phyloP scores from a whole-genome alignment of 345 rosid genomes.

The Rhizophora mangle region DNA sequence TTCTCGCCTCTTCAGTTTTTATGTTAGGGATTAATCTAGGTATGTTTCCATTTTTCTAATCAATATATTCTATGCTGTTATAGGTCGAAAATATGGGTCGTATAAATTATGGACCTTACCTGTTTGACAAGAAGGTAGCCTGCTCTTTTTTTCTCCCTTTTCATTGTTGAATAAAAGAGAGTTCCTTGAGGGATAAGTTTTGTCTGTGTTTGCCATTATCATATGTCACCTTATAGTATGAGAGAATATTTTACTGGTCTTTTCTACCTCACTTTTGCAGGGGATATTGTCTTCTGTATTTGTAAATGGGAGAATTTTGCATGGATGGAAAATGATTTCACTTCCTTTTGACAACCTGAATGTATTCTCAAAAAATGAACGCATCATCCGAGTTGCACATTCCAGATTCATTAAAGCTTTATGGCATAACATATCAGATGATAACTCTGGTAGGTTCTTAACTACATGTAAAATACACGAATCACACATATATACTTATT shows the following conservation, averaged over 20 bases:
- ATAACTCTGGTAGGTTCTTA: slow-evolving; percentile 37
- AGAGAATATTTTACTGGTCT: background rate
- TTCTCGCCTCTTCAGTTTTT: background rate
- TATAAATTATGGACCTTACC: slow-evolving; percentile 70
- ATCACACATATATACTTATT: background rate
- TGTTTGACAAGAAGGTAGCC: slow-evolving; percentile 79
- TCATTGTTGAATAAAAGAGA: background rate
- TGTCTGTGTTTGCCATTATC: no score
- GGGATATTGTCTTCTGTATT: slow-evolving; percentile 79
- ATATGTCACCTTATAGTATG: background rate
- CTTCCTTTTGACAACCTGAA: slow-evolving; percentile 74
- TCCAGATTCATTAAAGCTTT: slow-evolving; percentile 22
- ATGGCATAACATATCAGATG: slow-evolving; percentile 21
- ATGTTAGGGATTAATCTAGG: background rate
- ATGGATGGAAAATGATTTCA: slow-evolving; percentile 75
- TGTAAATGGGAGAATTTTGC: slow-evolving; percentile 53
- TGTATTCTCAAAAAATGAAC: slow-evolving; percentile 40
- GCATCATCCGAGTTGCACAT: slow-evolving; percentile 32
- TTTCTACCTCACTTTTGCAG: slow-evolving; percentile 31
- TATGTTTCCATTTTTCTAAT: background rate
- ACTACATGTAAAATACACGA: background rate
- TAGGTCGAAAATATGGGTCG: slow-evolving; percentile 98
- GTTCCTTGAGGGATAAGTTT: background rate
- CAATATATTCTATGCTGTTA: slow-evolving; percentile 13
- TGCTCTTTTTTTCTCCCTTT: slow-evolving; percentile 4